Base-by-base conservation (phyloP, 768 basidiomycete genomes). In the Leccinum olivaceopallidum region DNA sequence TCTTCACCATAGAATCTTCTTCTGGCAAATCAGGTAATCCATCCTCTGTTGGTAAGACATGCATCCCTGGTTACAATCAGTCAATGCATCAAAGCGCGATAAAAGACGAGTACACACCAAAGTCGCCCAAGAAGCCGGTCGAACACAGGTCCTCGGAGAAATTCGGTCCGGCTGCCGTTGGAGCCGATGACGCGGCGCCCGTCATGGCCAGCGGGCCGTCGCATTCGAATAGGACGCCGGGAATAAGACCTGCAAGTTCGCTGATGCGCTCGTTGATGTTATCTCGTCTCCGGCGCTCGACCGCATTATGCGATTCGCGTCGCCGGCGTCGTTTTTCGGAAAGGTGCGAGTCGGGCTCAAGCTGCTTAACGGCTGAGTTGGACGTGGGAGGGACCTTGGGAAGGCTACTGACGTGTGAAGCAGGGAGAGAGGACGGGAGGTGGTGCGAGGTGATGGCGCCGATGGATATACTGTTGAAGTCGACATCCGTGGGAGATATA, bases 191-290 rank as follows among this genome's bases (percentile, higher is more conserved):
- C 8, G 68, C 53, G 48, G 67, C 32, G 2, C 57, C 59, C 4
- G 68, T 65, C n/a, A 66, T 54, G 39, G 36, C 62, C 14, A 71
- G 61, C 0, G 71, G 71, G 1, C 72, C 79, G 44, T 78, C 78
- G 55, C 81, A 77, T 50, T 93, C 92, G 44, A 94, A 79, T 75
- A 95, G 81, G 67, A 87, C 88, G 72, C 94, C 94, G 2, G 94
- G 94, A 61, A 97, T 89, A 50, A 97, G 80, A 22, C 89, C 89
- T 20, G 94, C 90, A 2, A 97, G 83, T 72, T 97, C 94, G 42
- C 84, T 83, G 66, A 97, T 97, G 75, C 94, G 92, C 77, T 97
- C 94, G 75, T 97, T 97, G 73, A 97, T 97, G 72, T 95, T 95
- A 70, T 97, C 94, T 53, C 94, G 74, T 61, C 94, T 69, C 28